Evolutionary conservation across 2,329 filamentous ascomycete genomes (phyloP), one percentile per base, ranked within the genome.

Genomic region (Aspergillus pseudoviridinutans): DNA sequence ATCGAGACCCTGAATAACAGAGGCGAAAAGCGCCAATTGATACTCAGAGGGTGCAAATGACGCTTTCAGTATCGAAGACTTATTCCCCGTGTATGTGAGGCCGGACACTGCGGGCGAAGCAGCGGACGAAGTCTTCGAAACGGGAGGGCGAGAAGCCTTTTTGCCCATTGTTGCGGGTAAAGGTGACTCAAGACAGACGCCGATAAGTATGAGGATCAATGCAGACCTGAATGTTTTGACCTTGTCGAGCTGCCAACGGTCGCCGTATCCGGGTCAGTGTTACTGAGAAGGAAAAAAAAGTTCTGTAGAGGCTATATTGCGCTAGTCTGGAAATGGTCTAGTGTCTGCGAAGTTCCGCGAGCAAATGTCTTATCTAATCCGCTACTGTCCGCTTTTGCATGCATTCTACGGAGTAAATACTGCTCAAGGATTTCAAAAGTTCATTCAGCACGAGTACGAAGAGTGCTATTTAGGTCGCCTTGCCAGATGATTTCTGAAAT

Each of bases 11-110:
- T 81, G 80, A 52, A 82, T 80, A 55, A 81, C 78, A 17, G 80
- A 82, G 22, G 80, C 80, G 68, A 82, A 82, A 41, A 82, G 73
- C 12, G 79, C 74, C 66, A 82, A 74, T 71, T 80, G 79, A 51
- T 79, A 79, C 56, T 76, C 73, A 6, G 79, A 79, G 2, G 80
- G 80, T 4, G 79, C 76, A 66, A 82, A 82, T 14, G 78, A 75
- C 20, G 79, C 78, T 62, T 73, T 76, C 53, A 80, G 62, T n/a
- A 81, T 76, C 4, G 79, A 79, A 32, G 78, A 79, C 64, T 76
- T 78, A 61, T 69, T 76, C 53, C 69, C 69, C n/a, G 69, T 65
- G 55, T 72, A 66, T 50, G 75, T 72, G 46, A 71, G 61, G 46
- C 72, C 68, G 17, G 71, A 68, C 14, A 71, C 69, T 41, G 74